Conservation (phyloP, 2,329 filamentous ascomycete species). For the Colletotrichum sansevieriae region DNA sequence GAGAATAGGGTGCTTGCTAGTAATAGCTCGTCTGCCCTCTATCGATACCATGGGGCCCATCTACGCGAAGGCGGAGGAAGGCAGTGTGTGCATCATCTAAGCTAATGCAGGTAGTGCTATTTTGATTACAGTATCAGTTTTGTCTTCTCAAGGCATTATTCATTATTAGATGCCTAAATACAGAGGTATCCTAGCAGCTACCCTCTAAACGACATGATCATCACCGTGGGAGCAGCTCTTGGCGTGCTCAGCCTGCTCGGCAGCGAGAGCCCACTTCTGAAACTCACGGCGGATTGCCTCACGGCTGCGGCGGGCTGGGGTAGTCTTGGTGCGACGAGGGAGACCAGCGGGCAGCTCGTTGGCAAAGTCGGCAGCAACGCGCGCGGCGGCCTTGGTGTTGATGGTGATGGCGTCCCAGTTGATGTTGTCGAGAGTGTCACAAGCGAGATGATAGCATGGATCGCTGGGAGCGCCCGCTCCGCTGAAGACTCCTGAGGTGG, state of each 20-base stretch:
- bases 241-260: slow-evolving; percentile 39
- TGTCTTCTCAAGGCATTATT: too few relatives aligned
- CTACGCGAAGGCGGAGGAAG: background rate
- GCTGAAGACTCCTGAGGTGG: slow-evolving; percentile 56
- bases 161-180: too few relatives aligned
- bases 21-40: background rate
- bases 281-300: slow-evolving; percentile 43
- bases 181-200: too few relatives aligned
- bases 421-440: slow-evolving; percentile 57
- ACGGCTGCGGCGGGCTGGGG: slow-evolving; percentile 38
- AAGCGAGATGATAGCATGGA: slow-evolving; percentile 55
- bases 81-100: background rate
- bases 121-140: too few relatives aligned
- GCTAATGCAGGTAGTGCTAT: background rate
- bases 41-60: background rate
- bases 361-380: slow-evolving; percentile 58
- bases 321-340: slow-evolving; percentile 50
- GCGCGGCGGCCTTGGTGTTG: slow-evolving; percentile 62
- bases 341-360: slow-evolving; percentile 51
- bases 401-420: slow-evolving; percentile 55
- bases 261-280: slow-evolving; percentile 41
- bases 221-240: slow-evolving; percentile 41
- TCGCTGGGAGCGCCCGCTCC: slow-evolving; percentile 53
- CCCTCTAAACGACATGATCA: slow-evolving; percentile 13
- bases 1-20: slow-evolving; percentile 1